phyloP scores from a whole-genome alignment of 768 basidiomycete genomes.

The Paxillus involutus region DNA sequence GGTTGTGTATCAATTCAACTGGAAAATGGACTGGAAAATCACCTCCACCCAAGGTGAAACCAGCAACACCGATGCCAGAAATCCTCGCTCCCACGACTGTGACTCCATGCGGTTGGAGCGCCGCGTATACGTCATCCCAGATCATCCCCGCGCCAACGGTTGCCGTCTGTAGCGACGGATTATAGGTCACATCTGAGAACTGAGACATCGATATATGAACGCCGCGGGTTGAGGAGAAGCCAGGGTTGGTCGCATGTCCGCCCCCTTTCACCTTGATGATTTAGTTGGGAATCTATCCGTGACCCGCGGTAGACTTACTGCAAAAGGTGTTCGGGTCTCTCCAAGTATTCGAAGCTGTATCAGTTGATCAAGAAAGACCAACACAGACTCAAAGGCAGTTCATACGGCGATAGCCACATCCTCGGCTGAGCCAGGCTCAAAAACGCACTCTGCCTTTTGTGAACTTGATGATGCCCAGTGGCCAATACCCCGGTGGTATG shows the following conservation, averaged over 20 bases:
- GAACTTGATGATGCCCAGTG: too few relatives aligned
- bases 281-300: too few relatives aligned
- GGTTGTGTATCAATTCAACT: not conserved
- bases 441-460: too few relatives aligned
- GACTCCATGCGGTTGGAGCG: constrained; percentile 46
- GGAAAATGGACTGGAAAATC: constrained; percentile 2
- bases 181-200: constrained; percentile 42
- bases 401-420: too few relatives aligned
- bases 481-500: too few relatives aligned
- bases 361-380: too few relatives aligned
- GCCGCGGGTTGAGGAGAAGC: constrained; percentile 57
- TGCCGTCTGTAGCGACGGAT: constrained; percentile 39
- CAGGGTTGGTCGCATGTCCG: constrained; percentile 53
- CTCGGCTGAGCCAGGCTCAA: too few relatives aligned
- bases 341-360: too few relatives aligned
- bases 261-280: constrained; percentile 53
- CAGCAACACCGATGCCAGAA: constrained; percentile 57
- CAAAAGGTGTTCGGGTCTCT: too few relatives aligned
- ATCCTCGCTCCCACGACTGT: constrained; percentile 62
- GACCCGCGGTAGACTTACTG: too few relatives aligned
- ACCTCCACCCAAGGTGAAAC: constrained; percentile 62
- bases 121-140: constrained; percentile 68
- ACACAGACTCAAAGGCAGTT: too few relatives aligned
- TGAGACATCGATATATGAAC: constrained; percentile 54
- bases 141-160: constrained; percentile 43